Percentiles rank a stretch among this genome's conserved stretches.
Evolutionary conservation across 495 filamentous ascomycete species (phyloP).

Genomic region (Chaetomidium leptoderma): DNA sequence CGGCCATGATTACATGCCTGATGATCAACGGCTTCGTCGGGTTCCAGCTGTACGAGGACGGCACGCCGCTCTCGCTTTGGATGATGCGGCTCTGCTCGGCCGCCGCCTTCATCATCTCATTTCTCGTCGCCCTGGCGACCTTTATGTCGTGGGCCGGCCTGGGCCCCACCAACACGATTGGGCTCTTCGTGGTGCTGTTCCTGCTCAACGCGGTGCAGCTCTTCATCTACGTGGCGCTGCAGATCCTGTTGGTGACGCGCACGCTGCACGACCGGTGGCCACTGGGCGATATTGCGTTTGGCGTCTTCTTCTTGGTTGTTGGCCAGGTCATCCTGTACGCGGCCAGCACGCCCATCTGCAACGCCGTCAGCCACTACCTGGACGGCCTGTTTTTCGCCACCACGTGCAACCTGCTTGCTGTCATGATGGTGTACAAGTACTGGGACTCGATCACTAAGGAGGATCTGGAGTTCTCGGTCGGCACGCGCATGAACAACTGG

Average conservation of each 20-base stretch:
- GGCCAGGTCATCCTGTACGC: constrained; percentile 93
- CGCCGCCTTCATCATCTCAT: constrained; percentile 80
- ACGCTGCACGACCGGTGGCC: constrained; percentile 96
- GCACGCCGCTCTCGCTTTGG: constrained; percentile 94
- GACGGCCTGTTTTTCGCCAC: constrained; percentile 95
- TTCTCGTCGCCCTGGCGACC: constrained; percentile 81
- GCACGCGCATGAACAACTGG: constrained; percentile 93
- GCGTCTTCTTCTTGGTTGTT: constrained; percentile 83
- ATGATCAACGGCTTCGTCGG: constrained; percentile 98
- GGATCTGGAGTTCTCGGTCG: constrained; percentile 97
- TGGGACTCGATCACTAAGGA: constrained; percentile 99
- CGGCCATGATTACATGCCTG: constrained; percentile 81
- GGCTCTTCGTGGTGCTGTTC: constrained; percentile 90
- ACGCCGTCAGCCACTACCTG: constrained; percentile 82
- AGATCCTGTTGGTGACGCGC: constrained; percentile 79
- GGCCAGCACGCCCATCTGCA: constrained; percentile 81
- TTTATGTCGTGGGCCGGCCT: constrained; percentile 91
- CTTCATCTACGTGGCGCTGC: constrained; percentile 79
- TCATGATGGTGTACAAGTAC: constrained; percentile 99
- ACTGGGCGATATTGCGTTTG: constrained; percentile 87
- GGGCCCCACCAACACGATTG: constrained; percentile 76
- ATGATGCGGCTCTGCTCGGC: constrained; percentile 73
- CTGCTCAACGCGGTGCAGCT: constrained; percentile 83
- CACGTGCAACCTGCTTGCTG: constrained; percentile 85
- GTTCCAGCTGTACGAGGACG: constrained; percentile 98